Conservation (phyloP, 1,284 basidiomycete genomes). For the Hortiboletus rubellus region DNA sequence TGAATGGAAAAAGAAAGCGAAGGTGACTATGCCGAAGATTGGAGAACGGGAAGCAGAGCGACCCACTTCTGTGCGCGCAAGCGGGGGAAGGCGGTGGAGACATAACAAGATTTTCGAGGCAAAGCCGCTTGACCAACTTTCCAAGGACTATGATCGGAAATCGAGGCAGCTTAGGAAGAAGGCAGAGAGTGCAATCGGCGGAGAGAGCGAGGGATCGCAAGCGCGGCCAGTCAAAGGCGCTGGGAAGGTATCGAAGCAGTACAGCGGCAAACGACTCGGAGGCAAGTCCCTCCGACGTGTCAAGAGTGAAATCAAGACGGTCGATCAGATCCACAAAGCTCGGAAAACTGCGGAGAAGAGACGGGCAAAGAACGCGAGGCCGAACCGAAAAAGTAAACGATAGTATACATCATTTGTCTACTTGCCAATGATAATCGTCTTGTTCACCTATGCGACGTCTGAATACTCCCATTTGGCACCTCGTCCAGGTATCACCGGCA, state of each 20-base stretch:
- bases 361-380: conserved; percentile 76
- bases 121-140: conserved; percentile 73
- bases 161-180: conserved; percentile 59
- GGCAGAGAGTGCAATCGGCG: conserved; percentile 31
- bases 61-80: conserved; percentile 31
- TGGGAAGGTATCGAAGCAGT: conserved; percentile 30
- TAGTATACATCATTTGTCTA: conserved; percentile 28
- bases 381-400: conserved; percentile 53
- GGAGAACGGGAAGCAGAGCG: conserved; percentile 63
- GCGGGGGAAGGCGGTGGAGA: conserved; percentile 60
- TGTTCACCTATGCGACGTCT: conserved; percentile 23
- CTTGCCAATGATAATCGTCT: conserved; percentile 2
- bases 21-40: conserved; percentile 70
- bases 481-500: conserved; percentile 54
- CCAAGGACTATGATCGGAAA: conserved; percentile 72
- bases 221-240: conserved; percentile 16
- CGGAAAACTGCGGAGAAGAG: conserved; percentile 62
- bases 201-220: conserved; percentile 20
- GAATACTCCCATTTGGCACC: conserved; percentile 78
- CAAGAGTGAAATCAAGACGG: conserved; percentile 80
- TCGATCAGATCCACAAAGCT: conserved; percentile 80
- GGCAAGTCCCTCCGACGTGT: conserved; percentile 63
- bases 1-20: conserved; percentile 88
- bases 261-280: conserved; percentile 45
- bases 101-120: conserved; percentile 61